Evolutionary conservation across 768 basidiomycete species (phyloP).

Genomic region (Pleurotus salmoneostramineus): DNA sequence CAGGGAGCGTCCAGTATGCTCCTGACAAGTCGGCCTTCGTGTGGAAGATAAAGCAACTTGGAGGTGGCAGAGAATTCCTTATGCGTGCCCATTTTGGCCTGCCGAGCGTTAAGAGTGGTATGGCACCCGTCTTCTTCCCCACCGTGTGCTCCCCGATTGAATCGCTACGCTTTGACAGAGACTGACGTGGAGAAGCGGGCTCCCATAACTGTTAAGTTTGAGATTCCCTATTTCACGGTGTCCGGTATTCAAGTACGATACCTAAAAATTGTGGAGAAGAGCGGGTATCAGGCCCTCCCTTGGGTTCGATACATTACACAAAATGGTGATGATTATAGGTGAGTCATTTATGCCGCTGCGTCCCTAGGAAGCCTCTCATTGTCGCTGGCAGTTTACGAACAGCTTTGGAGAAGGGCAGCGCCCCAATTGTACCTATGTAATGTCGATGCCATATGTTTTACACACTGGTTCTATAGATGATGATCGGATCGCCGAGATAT

Average conservation of each 20-base stretch:
- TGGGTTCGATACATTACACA: constrained; percentile 96
- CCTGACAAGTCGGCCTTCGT: constrained; percentile 98
- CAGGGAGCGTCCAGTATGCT: constrained; percentile 93
- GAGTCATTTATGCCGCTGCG: not conserved
- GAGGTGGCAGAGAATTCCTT: constrained; percentile 92
- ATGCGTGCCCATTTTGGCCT: constrained; percentile 99
- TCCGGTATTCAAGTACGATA: constrained; percentile 97
- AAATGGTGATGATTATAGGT: constrained; percentile 92
- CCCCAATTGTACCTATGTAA: constrained; percentile 59
- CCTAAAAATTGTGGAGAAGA: constrained; percentile 98
- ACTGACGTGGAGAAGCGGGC: constrained; percentile 86
- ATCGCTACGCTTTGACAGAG: constrained; percentile 27
- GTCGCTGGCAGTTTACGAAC: constrained; percentile 53
- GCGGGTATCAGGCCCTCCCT: constrained; percentile 92
- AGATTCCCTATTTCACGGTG: constrained; percentile 98
- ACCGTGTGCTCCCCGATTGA: not conserved
- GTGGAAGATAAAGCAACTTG: constrained; percentile 99
- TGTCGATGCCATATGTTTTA: not conserved
- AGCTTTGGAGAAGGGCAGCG: constrained; percentile 70
- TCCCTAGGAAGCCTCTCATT: not conserved
- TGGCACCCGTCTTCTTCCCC: not conserved
- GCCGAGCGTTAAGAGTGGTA: constrained; percentile 88
- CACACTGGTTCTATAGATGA: not conserved
- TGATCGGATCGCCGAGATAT: constrained; percentile 2
- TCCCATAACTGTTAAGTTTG: constrained; percentile 96